A percentile compares a stretch with the other conserved stretches of the same genome.
phyloP scores from a whole-genome alignment of 2,329 filamentous ascomycete species.

The Leptosphaerulina australis region DNA sequence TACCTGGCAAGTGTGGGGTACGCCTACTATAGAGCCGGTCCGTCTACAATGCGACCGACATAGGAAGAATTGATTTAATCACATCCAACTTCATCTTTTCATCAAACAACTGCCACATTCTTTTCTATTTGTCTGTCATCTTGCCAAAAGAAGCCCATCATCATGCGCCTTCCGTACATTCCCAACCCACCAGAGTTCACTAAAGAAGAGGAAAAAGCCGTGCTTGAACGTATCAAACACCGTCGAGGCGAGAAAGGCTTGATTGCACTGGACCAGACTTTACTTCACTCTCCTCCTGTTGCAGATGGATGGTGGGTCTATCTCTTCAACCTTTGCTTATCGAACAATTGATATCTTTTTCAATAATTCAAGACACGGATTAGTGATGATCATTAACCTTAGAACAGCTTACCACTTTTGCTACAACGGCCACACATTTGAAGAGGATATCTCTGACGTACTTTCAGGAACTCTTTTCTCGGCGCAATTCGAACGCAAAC shows the following conservation, averaged over 20 bases:
- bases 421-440: neutral
- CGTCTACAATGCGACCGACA: neutral
- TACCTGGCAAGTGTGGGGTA: constrained; percentile 8
- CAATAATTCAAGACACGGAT: neutral
- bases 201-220: constrained; percentile 55
- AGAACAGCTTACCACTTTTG: neutral
- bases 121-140: too few relatives aligned
- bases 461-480: constrained; percentile 59
- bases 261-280: constrained; percentile 59
- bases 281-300: constrained; percentile 61
- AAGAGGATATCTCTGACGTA: neutral
- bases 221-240: constrained; percentile 58
- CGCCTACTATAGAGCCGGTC: neutral
- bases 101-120: too few relatives aligned
- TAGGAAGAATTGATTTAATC: neutral
- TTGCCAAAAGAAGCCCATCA: neutral
- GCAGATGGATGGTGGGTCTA: constrained; percentile 59
- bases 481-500: constrained; percentile 62
- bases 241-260: constrained; percentile 58
- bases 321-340: neutral
- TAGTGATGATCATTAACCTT: neutral
- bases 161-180: constrained; percentile 63
- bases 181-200: constrained; percentile 56
- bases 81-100: too few relatives aligned
- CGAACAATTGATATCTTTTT: neutral